Percentiles rank a stretch among this genome's conserved stretches.
Conservation (phyloP, 257 asterid genomes). For the Solanum chmielewskii region DNA sequence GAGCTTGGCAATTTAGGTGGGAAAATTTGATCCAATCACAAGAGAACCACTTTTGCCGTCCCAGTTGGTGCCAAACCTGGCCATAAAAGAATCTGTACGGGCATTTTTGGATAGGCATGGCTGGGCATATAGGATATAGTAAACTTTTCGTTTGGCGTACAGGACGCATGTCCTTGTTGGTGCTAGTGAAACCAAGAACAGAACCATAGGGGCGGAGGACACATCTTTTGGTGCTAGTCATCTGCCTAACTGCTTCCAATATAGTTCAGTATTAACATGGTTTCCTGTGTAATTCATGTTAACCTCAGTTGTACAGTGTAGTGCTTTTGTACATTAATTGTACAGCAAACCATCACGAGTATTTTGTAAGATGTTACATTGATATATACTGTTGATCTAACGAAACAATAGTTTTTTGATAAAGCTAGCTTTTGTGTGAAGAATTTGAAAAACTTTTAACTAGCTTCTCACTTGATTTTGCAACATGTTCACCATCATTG, state of each 20-base stretch:
- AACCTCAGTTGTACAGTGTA: background rate
- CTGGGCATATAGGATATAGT: conserved; percentile 77
- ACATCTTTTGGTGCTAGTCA: background rate
- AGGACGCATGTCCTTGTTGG: background rate
- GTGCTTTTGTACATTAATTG: background rate
- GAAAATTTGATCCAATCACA: conserved; percentile 77
- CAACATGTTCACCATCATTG: background rate
- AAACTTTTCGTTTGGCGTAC: background rate
- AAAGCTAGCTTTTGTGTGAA: background rate
- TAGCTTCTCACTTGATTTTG: background rate
- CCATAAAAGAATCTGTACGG: conserved; percentile 83
- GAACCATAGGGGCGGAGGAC: background rate
- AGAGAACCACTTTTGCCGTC: conserved; percentile 53
- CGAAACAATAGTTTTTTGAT: background rate
- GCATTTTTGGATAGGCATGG: conserved; percentile 56
- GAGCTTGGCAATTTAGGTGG: conserved; percentile 42
- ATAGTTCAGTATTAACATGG: background rate
- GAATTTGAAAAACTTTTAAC: background rate
- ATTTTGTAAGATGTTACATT: background rate
- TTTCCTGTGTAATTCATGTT: background rate
- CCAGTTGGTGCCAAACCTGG: conserved; percentile 79
- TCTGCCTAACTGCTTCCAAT: background rate
- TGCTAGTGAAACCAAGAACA: background rate
- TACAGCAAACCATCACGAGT: background rate
- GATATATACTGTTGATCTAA: background rate